Base-by-base conservation (phyloP, 345 rosid genomes). In the Gossypium turneri region DNA sequence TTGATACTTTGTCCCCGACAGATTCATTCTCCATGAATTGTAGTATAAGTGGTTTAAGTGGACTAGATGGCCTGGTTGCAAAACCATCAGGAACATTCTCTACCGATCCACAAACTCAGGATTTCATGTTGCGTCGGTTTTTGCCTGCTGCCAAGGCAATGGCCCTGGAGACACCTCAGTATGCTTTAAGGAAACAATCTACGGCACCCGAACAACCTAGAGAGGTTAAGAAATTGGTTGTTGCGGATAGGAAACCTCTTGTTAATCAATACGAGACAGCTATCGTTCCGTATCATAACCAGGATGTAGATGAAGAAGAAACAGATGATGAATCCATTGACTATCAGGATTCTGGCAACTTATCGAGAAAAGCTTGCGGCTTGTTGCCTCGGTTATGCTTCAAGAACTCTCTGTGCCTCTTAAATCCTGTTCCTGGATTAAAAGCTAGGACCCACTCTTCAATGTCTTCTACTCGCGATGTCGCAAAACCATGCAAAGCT, bases 81-180 rank as follows among this genome's bases (percentile, higher is more conserved):
- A 86, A 90, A 82, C 86, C 79, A 29, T 79, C 88, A 9, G 86
- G 86, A 74, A 88, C 85, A 17, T 82, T 80, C 70, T 79, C 85
- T 10, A 79, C 81, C 0, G 96, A 93, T 81, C 67, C 69, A 50
- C 88, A 84, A 38, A 86, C 94, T 52, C 82, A 86, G 43, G 98
- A 93, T 70, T 90, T 91, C 85, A 95, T 95, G 94, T 79, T 95
- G 92, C 88, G 78, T 51, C 97, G 98, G 3, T 95, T 95, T 81
- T 86, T 95, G 79, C 98, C 99, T 16, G 99, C 99, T 41, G 98
- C 99, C 13, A 87, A 88, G 90, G 99, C 99, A 10, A 90, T 93
- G 99, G 80, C 98, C 72, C 70, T 90, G 77, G 88, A 86, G 81
- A 83, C 84, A 75, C 79, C 91, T 76, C 94, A 88, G 11, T 80